Conservation (phyloP, 2,329 filamentous ascomycete species). For the Penicillium hesseltinei region DNA sequence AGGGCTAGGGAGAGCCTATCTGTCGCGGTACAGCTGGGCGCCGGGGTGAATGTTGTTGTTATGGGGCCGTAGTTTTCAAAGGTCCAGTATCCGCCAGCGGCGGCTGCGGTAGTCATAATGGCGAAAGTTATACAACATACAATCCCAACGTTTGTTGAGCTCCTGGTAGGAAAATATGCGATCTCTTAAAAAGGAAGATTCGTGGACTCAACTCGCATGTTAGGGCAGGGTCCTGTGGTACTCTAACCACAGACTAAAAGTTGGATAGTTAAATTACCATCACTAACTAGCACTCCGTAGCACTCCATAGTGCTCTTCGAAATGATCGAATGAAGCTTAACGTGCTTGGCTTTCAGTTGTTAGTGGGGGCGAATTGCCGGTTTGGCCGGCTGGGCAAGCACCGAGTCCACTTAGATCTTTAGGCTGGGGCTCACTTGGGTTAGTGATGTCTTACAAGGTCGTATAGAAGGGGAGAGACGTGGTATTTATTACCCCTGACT, state of each 20-base stretch:
- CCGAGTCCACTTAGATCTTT: neutral
- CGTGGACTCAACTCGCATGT: neutral
- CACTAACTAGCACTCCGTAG: neutral
- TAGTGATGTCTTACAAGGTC: neutral
- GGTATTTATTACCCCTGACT: too few relatives aligned
- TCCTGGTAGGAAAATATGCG: neutral
- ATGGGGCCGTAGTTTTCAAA: slow-evolving; percentile 2
- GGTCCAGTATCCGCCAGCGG: neutral
- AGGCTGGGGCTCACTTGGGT: neutral
- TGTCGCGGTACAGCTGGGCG: slow-evolving; percentile 3
- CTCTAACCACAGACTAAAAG: neutral
- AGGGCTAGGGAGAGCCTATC: neutral
- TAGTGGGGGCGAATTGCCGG: too few relatives aligned
- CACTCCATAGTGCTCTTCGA: neutral
- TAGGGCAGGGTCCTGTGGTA: neutral
- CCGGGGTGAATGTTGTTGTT: slow-evolving; percentile 3
- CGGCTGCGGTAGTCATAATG: neutral
- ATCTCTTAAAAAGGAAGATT: neutral
- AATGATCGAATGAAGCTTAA: neutral
- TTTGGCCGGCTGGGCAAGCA: neutral
- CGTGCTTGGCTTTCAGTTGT: neutral
- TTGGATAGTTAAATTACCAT: neutral
- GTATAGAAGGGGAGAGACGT: neutral
- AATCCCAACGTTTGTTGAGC: neutral
- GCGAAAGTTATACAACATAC: neutral